A percentile compares a stretch with the other conserved stretches of the same genome.
phyloP scores from a whole-genome alignment of 371 early-diverging fungal species.

The Mucor racemosus region DNA sequence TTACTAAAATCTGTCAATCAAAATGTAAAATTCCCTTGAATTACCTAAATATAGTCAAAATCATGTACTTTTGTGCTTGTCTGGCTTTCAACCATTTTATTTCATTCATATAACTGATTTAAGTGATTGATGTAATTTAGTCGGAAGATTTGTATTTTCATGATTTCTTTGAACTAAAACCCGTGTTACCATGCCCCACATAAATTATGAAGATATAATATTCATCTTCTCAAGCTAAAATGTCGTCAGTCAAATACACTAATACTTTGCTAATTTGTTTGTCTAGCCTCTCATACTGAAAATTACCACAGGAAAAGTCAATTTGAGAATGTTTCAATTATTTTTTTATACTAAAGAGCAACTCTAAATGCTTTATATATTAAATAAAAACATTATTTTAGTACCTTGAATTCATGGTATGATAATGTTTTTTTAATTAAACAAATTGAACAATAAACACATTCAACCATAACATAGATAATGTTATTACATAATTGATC shows the following conservation, averaged over 20 bases:
- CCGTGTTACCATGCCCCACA: not conserved
- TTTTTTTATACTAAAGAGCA: too few species aligned
- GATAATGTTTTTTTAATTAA: too few species aligned
- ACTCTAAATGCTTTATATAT: too few species aligned
- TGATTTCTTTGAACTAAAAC: not conserved
- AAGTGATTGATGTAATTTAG: not conserved
- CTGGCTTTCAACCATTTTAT: not conserved
- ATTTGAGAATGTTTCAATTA: too few species aligned
- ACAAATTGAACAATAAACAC: too few species aligned
- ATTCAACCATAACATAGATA: too few species aligned
- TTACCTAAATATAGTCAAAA: not conserved
- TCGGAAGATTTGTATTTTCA: not conserved
- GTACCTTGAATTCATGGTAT: too few species aligned
- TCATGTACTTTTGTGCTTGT: not conserved
- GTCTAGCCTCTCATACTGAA: too few species aligned
- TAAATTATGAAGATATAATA: not conserved
- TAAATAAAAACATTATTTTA: too few species aligned
- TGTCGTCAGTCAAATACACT: not conserved
- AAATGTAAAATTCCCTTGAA: not conserved
- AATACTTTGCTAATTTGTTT: not conserved
- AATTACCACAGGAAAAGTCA: too few species aligned
- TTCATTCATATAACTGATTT: not conserved
- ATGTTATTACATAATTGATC: too few species aligned
- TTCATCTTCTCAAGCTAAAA: not conserved
- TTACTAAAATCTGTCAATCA: conserved; percentile 1